phyloP scores from a whole-genome alignment of 1,284 basidiomycete genomes.

The Kalmanozyma brasiliensis region DNA sequence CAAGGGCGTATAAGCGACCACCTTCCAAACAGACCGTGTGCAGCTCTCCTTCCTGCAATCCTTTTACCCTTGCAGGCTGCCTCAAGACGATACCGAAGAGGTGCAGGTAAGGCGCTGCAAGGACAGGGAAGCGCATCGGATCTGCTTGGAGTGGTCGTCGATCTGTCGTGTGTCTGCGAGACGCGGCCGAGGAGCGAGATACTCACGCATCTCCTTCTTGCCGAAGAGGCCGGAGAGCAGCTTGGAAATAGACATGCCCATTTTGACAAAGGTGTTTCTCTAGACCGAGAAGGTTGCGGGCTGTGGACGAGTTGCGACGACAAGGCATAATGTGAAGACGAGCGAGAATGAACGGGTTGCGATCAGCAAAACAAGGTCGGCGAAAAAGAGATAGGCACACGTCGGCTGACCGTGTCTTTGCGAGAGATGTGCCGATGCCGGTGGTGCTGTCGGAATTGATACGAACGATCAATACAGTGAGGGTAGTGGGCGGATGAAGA shows the following conservation, averaged over 20 bases:
- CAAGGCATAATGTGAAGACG: too few relatives aligned
- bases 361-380: constrained; percentile 23
- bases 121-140: too few relatives aligned
- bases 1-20: too few relatives aligned
- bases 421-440: background rate
- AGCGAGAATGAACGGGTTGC: constrained; percentile 5
- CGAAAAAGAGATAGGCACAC: background rate
- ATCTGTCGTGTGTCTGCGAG: constrained; percentile 7
- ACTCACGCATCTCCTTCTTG: constrained; percentile 68
- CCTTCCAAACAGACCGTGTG: too few relatives aligned
- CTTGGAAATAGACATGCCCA: constrained; percentile 67
- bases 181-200: background rate
- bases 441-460: constrained; percentile 10
- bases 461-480: constrained; percentile 17
- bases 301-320: background rate
- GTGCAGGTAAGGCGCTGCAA: too few relatives aligned
- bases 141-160: background rate
- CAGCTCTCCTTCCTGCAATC: too few relatives aligned
- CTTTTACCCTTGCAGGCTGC: too few relatives aligned
- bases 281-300: constrained; percentile 40
- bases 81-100: too few relatives aligned
- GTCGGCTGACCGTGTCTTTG: background rate
- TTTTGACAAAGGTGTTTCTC: constrained; percentile 40
- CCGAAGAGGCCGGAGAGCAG: constrained; percentile 68
- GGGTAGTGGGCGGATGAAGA: background rate